A percentile compares a stretch with the other conserved stretches of the same genome.
These are phyloP conservation scores for Delonix regia DNA, from an alignment of 306 rosid genomes.

Conservation along the genomic window DNA sequence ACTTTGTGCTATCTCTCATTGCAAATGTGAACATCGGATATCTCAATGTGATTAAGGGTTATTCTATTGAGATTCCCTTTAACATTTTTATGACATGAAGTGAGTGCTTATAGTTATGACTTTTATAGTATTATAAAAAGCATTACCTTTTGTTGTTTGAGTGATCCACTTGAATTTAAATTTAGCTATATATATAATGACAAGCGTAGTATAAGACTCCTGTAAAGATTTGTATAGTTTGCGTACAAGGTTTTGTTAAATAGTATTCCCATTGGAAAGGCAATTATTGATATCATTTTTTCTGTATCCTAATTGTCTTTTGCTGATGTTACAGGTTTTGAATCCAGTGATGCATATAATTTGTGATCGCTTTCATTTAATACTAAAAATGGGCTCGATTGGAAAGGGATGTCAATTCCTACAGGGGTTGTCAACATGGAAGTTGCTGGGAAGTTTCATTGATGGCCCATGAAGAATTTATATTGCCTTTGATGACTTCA, in stretches of 20 bases:
- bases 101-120: not conserved
- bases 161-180: not conserved
- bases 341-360: not conserved
- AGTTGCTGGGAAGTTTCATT: conserved; percentile 49
- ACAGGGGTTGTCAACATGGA: conserved; percentile 11
- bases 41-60: not conserved
- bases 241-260: not conserved
- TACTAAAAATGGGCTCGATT: not conserved
- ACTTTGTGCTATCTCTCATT: not conserved
- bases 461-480: conserved; percentile 2
- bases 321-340: not conserved
- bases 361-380: not conserved
- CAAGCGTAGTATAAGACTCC: too few relatives aligned
- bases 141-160: too few relatives aligned
- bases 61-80: not conserved
- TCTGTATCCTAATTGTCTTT: not conserved
- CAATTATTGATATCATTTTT: too few relatives aligned
- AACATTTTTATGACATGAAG: not conserved
- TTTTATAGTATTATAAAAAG: not conserved
- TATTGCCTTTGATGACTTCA: conserved; percentile 1
- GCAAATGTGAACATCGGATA: not conserved
- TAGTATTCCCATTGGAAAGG: not conserved
- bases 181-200: not conserved
- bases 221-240: not conserved
- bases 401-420: not conserved